These are phyloP conservation scores for Mesotaenium endlicherianum DNA, from an alignment of 139 green algal species.

Conservation along the genomic window DNA sequence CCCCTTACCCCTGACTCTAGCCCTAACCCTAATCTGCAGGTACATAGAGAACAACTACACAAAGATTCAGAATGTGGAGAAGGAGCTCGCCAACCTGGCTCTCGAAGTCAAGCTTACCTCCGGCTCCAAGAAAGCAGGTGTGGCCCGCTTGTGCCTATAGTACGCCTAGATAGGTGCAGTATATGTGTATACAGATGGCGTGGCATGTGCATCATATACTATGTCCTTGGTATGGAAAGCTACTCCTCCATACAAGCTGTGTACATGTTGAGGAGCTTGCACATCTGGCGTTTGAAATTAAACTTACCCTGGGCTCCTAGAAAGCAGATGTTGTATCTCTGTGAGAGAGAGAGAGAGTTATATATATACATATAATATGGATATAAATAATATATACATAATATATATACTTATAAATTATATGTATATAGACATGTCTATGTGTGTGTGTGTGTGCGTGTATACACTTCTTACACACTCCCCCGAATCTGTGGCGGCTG, in stretches of 20 bases:
- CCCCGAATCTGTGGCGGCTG: neutral
- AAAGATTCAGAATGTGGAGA: conserved; percentile 32
- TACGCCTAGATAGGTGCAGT: too few relatives aligned
- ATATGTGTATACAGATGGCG: neutral
- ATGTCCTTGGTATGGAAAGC: neutral
- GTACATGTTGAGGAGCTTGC: neutral
- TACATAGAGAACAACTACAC: conserved; percentile 38
- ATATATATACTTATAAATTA: neutral
- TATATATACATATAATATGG: neutral
- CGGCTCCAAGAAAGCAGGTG: conserved; percentile 29
- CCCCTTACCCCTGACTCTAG: too few relatives aligned
- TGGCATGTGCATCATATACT: neutral
- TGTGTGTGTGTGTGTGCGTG: neutral
- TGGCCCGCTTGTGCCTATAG: too few relatives aligned
- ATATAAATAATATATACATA: neutral
- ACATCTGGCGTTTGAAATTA: neutral
- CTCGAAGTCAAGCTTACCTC: conserved; percentile 38
- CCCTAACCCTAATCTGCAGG: too few relatives aligned
- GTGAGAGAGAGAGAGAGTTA: neutral
- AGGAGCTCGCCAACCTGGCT: conserved; percentile 18
- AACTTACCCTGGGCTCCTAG: neutral
- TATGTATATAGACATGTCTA: neutral
- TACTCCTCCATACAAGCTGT: neutral
- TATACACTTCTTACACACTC: neutral
- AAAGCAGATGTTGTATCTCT: neutral